Evolutionary conservation across 1,284 basidiomycete genomes (phyloP), one percentile per base, ranked within the genome.

Genomic region (Phylloboletellus chloephorus): DNA sequence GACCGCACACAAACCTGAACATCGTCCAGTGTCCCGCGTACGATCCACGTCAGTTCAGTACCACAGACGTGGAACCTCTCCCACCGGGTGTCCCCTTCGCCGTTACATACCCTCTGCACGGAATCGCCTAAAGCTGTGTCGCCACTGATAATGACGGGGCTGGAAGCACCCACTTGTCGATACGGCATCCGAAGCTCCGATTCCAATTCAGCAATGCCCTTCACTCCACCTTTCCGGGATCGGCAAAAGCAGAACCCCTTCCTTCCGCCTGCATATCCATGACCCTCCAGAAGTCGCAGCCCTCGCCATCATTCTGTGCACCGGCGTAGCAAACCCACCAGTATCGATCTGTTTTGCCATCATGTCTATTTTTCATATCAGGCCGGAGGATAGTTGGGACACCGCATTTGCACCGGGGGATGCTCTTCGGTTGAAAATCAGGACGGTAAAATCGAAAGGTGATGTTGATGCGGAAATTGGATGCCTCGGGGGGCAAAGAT

Each of bases 311-410:
- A 44, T 89, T 90, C 63, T 87, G 81, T 12, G 81, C 81, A 0
- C 83, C 83, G 7, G 79, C 82, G 56, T 88, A 86, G 54, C 91
- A 94, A 34, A 78, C 73, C 89, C 92, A 94, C 78, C 90, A 93
- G 57, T 87, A 92, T 34, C 73, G 71, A 59, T 76, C 73, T 2
- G 66, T 68, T 43, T 67, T 55, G 5, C 66, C 71, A 47, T 69
- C 68, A 30, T 58, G 67, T 10, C 74, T 64, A 41, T 78, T 76
- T 58, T 87, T 88, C 82, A 87, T 87, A 52, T 90, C 86, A 1
- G 86, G 73, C n/a, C 84, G 67, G 34, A 91, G 65, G 29, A 86
- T 75, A 40, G 79, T 82, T 3, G 89, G 88, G 10, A 88, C 68
- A 6, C 78, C 81, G 58, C 92, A 96, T 52, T 81, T 78, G 59